A percentile compares a stretch with the other conserved stretches of the same genome.
Evolutionary conservation across 495 filamentous ascomycete species (phyloP).

Genomic region (Penicillium ucsense): DNA sequence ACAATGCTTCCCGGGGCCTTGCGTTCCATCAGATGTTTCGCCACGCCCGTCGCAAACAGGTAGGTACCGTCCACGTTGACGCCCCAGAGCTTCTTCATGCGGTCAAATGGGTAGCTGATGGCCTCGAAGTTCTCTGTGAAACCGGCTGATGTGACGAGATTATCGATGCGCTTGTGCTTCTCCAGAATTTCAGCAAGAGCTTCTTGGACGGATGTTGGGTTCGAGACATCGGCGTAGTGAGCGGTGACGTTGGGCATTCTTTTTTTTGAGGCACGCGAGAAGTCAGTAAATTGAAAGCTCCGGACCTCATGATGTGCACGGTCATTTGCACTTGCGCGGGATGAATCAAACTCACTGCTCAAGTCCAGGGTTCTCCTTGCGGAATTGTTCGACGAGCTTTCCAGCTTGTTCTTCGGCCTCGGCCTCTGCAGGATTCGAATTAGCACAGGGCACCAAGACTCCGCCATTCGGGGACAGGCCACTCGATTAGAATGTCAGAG

Average conservation of each 20-base stretch:
- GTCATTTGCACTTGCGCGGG: too few species aligned
- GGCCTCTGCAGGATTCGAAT: constrained; percentile 45
- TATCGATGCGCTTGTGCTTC: constrained; percentile 73
- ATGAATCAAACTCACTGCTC: constrained; percentile 46
- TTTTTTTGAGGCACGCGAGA: not conserved
- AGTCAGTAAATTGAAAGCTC: not conserved
- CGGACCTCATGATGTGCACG: not conserved
- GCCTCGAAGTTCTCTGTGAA: constrained; percentile 95
- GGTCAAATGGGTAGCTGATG: constrained; percentile 75
- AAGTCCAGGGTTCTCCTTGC: constrained; percentile 64
- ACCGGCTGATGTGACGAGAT: constrained; percentile 88
- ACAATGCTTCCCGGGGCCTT: constrained; percentile 75
- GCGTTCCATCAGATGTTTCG: constrained; percentile 80
- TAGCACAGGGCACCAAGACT: not conserved
- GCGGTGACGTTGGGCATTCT: constrained; percentile 77
- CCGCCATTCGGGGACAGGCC: too few species aligned
- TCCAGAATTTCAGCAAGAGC: constrained; percentile 60
- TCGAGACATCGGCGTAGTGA: constrained; percentile 80
- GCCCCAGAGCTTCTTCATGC: constrained; percentile 83
- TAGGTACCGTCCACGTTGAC: constrained; percentile 96
- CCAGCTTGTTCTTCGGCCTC: constrained; percentile 71
- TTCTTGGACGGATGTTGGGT: constrained; percentile 61
- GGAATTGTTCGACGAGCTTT: constrained; percentile 61
- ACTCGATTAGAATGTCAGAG: too few species aligned
- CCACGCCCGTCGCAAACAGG: constrained; percentile 73